phyloP scores from a whole-genome alignment of 345 rosid genomes.

The Eutrema yunnanense region DNA sequence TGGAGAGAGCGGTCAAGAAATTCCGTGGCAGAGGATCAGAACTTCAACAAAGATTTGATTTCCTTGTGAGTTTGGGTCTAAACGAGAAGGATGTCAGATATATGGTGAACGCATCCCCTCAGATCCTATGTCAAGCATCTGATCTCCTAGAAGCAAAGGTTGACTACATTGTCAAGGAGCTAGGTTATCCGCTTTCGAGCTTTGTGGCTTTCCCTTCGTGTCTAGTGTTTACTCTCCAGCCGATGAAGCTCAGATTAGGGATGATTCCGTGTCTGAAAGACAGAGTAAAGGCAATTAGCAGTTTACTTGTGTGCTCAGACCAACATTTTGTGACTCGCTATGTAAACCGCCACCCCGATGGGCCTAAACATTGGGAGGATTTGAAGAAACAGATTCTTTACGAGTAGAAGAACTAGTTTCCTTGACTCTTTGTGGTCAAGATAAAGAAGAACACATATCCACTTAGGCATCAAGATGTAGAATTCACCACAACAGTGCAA shows the following conservation, averaged over 20 bases:
- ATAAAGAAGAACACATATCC: not conserved
- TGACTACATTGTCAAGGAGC: conserved; percentile 39
- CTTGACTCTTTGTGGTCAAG: not conserved
- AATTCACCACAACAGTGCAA: not conserved
- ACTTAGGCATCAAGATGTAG: not conserved
- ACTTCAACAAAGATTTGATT: conserved; percentile 65
- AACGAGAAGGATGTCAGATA: conserved; percentile 40
- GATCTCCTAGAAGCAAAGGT: conserved; percentile 44
- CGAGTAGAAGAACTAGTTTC: not conserved
- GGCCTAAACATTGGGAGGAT: conserved; percentile 54
- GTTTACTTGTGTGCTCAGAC: conserved; percentile 35
- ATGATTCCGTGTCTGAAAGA: conserved; percentile 61
- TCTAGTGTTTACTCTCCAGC: conserved; percentile 36
- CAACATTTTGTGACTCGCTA: conserved; percentile 29
- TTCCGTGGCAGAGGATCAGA: conserved; percentile 53
- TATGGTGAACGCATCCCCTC: conserved; percentile 54
- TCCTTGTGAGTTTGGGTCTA: conserved; percentile 51
- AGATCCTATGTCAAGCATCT: conserved; percentile 46
- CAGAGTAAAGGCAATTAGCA: too few relatives aligned
- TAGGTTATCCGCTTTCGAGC: conserved; percentile 48
- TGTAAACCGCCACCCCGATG: conserved; percentile 50
- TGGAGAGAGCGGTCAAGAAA: conserved; percentile 40
- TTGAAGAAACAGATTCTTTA: conserved; percentile 35
- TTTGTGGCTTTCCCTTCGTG: conserved; percentile 48
- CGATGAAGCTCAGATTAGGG: conserved; percentile 49